These are phyloP conservation scores for Babesia divergens DNA, from an alignment of 169 alveolate species.

Conservation along the genomic window DNA sequence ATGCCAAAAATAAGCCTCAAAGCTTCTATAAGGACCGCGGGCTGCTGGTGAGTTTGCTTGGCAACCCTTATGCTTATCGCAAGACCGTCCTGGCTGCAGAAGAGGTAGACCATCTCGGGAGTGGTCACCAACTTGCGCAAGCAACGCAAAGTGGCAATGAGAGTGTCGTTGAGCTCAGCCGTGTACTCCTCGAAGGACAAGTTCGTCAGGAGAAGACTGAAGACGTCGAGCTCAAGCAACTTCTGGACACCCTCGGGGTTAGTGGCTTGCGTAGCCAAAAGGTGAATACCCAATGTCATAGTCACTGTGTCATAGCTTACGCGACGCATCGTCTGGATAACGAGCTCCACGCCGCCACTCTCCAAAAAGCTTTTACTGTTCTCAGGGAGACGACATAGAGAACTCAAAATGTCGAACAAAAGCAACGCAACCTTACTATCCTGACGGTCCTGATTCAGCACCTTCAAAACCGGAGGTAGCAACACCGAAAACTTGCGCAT, in stretches of 20 bases:
- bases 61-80: constrained; percentile 75
- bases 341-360: constrained; percentile 77
- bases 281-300: constrained; percentile 81
- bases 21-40: constrained; percentile 84
- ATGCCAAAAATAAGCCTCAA: constrained; percentile 77
- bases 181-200: constrained; percentile 77
- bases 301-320: constrained; percentile 82
- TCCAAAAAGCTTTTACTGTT: constrained; percentile 77
- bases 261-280: constrained; percentile 79
- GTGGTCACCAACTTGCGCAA: constrained; percentile 80
- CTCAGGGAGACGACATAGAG: constrained; percentile 79
- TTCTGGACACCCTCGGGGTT: constrained; percentile 75
- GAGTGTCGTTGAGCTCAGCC: constrained; percentile 77
- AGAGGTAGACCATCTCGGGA: constrained; percentile 84
- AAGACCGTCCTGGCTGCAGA: constrained; percentile 86
- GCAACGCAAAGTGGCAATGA: constrained; percentile 82
- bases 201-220: constrained; percentile 77
- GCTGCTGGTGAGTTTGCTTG: constrained; percentile 78
- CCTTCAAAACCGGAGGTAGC: constrained; percentile 73
- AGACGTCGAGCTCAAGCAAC: constrained; percentile 82
- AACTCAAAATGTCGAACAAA: constrained; percentile 79
- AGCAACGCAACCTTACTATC: constrained; percentile 80
- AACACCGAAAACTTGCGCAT: constrained; percentile 83
- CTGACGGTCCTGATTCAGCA: constrained; percentile 75
- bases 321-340: constrained; percentile 74